Conservation (phyloP, 2,329 filamentous ascomycete species). For the Fusarium acutatum region DNA sequence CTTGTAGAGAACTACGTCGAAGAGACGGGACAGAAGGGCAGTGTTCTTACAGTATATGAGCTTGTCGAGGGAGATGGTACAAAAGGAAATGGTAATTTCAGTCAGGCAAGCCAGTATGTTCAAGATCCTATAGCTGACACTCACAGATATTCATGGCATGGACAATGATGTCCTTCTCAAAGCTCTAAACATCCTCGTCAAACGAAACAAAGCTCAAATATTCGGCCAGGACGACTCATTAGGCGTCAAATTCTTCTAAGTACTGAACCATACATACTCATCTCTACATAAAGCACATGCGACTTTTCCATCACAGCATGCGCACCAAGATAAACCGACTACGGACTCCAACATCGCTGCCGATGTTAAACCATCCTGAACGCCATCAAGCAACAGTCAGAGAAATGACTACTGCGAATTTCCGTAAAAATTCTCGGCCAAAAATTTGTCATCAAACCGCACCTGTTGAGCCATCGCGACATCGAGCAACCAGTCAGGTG, state of each 20-base stretch:
- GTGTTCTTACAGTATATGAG: conserved; percentile 92
- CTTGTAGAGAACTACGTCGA: conserved; percentile 84
- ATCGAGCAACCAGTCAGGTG: conserved; percentile 88
- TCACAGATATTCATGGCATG: conserved; percentile 83
- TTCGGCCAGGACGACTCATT: conserved; percentile 89
- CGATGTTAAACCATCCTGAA: conserved; percentile 21
- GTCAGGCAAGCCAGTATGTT: not conserved
- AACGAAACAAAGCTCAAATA: conserved; percentile 89
- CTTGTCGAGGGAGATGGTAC: conserved; percentile 87
- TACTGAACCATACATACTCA: conserved; percentile 16
- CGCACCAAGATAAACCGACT: conserved; percentile 2
- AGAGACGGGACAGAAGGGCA: conserved; percentile 85
- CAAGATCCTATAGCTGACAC: conserved; percentile 7
- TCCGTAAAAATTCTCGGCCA: conserved; percentile 56
- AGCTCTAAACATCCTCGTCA: conserved; percentile 82
- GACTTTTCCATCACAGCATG: conserved; percentile 1
- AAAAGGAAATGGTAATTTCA: conserved; percentile 66
- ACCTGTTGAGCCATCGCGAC: conserved; percentile 89
- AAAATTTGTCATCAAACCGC: conserved; percentile 70
- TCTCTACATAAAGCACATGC: conserved; percentile 29
- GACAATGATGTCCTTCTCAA: conserved; percentile 83
- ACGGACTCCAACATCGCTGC: conserved; percentile 13
- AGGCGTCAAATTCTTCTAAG: conserved; percentile 96
- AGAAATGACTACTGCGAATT: conserved; percentile 19
- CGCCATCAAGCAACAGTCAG: conserved; percentile 27